phyloP scores from a whole-genome alignment of 257 asterid species.

The Striga asiatica region DNA sequence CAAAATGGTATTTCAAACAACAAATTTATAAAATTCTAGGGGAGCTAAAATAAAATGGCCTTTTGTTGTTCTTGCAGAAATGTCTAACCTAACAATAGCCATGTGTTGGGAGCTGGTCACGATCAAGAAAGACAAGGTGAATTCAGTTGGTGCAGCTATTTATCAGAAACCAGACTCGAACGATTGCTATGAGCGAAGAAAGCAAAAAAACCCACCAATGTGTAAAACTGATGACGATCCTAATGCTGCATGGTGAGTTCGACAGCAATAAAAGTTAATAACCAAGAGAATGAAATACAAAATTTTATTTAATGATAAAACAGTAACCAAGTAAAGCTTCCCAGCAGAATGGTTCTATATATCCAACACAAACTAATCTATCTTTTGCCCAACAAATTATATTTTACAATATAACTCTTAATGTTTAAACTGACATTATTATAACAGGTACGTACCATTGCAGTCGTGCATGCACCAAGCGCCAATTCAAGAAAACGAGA shows the following conservation, averaged over 20 bases:
- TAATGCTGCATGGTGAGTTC: slow-evolving; percentile 64
- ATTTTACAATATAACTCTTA: too few relatives aligned
- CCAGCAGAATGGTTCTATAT: too few relatives aligned
- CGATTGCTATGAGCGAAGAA: slow-evolving; percentile 63
- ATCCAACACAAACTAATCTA: too few relatives aligned
- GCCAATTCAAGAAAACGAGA: slow-evolving; percentile 39
- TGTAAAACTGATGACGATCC: slow-evolving; percentile 74
- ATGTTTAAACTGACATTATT: too few relatives aligned
- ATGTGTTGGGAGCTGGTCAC: slow-evolving; percentile 91
- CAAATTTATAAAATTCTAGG: too few relatives aligned
- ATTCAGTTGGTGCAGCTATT: slow-evolving; percentile 62
- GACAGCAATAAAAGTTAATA: background rate
- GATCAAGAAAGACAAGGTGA: slow-evolving; percentile 54
- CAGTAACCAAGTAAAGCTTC: too few relatives aligned
- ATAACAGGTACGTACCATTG: slow-evolving; percentile 63
- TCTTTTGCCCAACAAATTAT: too few relatives aligned
- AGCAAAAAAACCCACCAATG: slow-evolving; percentile 46
- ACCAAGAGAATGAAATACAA: too few relatives aligned
- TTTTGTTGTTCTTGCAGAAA: slow-evolving; percentile 31
- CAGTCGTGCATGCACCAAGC: slow-evolving; percentile 71
- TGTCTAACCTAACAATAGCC: slow-evolving; percentile 64
- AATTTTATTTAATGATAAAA: too few relatives aligned
- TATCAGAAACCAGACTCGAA: slow-evolving; percentile 74
- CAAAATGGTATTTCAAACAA: too few relatives aligned
- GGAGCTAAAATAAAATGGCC: background rate